phyloP scores from a whole-genome alignment of 441 rosid species.

The Iberis amara region DNA sequence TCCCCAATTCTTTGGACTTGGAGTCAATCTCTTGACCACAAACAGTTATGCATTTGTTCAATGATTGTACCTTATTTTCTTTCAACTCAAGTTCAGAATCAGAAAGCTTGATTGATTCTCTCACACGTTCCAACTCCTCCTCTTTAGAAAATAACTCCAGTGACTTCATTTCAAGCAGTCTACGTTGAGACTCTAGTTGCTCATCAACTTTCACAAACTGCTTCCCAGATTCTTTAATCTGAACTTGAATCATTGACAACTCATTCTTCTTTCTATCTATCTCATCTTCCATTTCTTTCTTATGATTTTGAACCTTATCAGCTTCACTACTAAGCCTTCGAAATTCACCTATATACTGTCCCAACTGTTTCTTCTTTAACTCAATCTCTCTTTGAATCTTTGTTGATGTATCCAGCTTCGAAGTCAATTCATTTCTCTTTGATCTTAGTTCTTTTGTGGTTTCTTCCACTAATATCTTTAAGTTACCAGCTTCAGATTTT shows the following conservation, averaged over 20 bases:
- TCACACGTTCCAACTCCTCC: conserved; percentile 3
- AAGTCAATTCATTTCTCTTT: conserved; percentile 6
- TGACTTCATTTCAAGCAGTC: conserved; percentile 3
- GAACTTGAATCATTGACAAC: background rate
- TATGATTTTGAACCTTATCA: background rate
- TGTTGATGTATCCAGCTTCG: background rate
- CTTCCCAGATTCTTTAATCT: background rate
- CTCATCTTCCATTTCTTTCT: conserved; percentile 4
- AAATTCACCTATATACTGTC: background rate
- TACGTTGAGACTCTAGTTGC: background rate
- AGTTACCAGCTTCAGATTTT: conserved; percentile 21
- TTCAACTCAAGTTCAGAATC: conserved; percentile 17
- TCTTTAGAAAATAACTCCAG: conserved; percentile 16
- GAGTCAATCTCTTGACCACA: conserved; percentile 10
- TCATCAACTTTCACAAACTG: background rate
- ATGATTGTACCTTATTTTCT: background rate
- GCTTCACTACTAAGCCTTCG: background rate
- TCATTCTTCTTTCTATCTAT: background rate
- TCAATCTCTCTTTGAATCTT: conserved; percentile 16
- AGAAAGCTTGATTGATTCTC: conserved; percentile 7
- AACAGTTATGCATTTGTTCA: background rate
- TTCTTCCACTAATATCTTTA: conserved; percentile 19
- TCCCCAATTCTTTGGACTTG: conserved; percentile 14
- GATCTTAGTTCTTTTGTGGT: conserved; percentile 1
- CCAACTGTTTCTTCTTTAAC: background rate